These are phyloP conservation scores for Capsicum baccatum DNA, from an alignment of 257 asterid species.

Conservation along the genomic window DNA sequence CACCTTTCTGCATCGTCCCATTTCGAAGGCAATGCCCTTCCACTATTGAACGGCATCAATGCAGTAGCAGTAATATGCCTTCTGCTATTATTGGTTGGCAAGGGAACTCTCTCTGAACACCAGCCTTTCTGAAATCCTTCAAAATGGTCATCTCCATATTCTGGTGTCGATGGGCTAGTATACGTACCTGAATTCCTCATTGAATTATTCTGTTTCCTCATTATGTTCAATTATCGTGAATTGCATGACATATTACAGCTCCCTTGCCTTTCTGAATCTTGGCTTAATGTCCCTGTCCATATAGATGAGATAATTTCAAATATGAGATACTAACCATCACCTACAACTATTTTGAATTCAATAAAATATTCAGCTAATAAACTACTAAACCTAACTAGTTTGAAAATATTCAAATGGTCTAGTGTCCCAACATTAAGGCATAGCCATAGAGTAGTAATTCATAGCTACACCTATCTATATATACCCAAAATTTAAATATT, in stretches of 20 bases:
- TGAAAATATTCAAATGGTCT: neutral
- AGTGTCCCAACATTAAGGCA: neutral
- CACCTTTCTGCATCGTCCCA: conserved; percentile 99
- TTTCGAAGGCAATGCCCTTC: conserved; percentile 83
- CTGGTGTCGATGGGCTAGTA: conserved; percentile 95
- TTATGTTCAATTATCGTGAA: conserved; percentile 39
- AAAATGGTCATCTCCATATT: conserved; percentile 53
- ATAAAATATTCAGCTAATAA: neutral
- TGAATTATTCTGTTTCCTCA: conserved; percentile 59
- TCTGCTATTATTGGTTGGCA: conserved; percentile 48
- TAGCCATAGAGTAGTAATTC: neutral
- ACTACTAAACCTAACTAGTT: conserved; percentile 26
- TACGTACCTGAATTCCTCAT: conserved; percentile 72
- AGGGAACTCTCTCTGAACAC: conserved; percentile 79
- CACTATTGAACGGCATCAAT: conserved; percentile 79
- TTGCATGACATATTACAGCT: conserved; percentile 28
- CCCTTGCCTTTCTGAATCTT: neutral
- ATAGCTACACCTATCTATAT: neutral
- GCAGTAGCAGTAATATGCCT: conserved; percentile 66
- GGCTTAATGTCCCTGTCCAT: neutral
- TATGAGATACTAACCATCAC: conserved; percentile 9
- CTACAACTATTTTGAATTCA: neutral
- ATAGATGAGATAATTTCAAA: neutral
- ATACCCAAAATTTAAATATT: neutral
- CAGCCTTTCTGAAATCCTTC: conserved; percentile 64